phyloP scores from a whole-genome alignment of 148 eudicot genomes.

The Pharnaceum exiguum region DNA sequence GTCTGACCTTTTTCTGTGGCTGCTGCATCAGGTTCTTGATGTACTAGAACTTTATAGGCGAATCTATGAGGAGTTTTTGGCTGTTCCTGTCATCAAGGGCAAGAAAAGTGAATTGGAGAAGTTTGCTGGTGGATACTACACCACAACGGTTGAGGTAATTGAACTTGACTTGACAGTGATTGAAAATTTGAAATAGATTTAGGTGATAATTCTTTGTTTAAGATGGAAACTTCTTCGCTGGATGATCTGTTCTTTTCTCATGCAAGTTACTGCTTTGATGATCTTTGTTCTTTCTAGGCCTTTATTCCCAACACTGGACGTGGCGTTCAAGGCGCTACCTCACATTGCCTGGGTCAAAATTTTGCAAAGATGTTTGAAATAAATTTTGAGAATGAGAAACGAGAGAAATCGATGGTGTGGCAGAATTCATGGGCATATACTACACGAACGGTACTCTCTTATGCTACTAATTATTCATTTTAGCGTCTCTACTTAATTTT shows the following conservation, averaged over 20 bases:
- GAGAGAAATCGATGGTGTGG: slow-evolving; percentile 87
- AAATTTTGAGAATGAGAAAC: slow-evolving; percentile 86
- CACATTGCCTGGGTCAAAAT: slow-evolving; percentile 95
- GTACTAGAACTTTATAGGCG: slow-evolving; percentile 75
- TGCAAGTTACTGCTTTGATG: neutral
- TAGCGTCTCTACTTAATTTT: neutral
- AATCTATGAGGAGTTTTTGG: slow-evolving; percentile 89
- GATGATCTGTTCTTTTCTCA: neutral
- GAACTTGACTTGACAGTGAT: neutral
- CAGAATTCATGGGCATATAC: slow-evolving; percentile 99
- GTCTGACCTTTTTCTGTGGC: neutral
- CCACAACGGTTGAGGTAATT: slow-evolving; percentile 87
- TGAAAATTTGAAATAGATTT: neutral
- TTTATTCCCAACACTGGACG: slow-evolving; percentile 93
- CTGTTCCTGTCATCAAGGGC: slow-evolving; percentile 90
- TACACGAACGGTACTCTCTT: slow-evolving; percentile 68
- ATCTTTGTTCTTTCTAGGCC: slow-evolving; percentile 45
- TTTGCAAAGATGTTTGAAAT: slow-evolving; percentile 99
- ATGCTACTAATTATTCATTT: neutral
- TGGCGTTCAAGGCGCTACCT: slow-evolving; percentile 98
- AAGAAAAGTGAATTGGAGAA: slow-evolving; percentile 94
- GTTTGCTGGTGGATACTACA: slow-evolving; percentile 97
- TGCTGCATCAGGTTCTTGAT: slow-evolving; percentile 50
- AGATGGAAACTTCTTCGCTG: neutral
- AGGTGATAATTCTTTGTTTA: neutral